Percentiles rank a stretch among this genome's conserved stretches.
Conservation (phyloP, 1,284 basidiomycete genomes). For the Porogramme epimiltina region DNA sequence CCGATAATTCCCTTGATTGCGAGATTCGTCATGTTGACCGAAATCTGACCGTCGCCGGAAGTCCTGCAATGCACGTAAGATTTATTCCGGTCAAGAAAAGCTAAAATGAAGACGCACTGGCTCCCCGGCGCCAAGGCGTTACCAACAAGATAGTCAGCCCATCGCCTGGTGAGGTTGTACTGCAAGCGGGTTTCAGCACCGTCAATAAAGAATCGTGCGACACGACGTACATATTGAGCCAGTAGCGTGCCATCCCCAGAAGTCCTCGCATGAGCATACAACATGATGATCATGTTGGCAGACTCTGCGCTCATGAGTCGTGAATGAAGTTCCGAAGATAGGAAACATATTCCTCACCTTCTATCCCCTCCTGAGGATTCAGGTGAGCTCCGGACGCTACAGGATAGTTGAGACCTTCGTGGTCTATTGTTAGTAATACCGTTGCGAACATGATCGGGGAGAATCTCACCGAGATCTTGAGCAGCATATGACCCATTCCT, state of each 20-base stretch:
- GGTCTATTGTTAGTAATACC: neutral
- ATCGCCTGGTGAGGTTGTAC: constrained; percentile 60
- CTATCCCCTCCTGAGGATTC: neutral
- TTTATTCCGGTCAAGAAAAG: neutral
- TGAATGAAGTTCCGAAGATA: neutral
- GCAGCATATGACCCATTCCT: constrained; percentile 35
- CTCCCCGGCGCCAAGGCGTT: constrained; percentile 57
- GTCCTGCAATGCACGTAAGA: constrained; percentile 39
- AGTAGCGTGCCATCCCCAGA: constrained; percentile 56
- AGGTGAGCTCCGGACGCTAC: constrained; percentile 4
- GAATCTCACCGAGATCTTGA: constrained; percentile 40
- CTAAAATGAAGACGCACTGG: constrained; percentile 42
- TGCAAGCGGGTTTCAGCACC: constrained; percentile 24
- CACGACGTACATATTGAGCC: constrained; percentile 45
- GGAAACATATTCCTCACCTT: neutral
- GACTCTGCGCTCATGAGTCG: constrained; percentile 45
- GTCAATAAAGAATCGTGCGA: constrained; percentile 12
- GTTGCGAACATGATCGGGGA: neutral
- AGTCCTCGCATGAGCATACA: constrained; percentile 61
- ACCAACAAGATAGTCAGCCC: constrained; percentile 64
- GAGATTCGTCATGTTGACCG: constrained; percentile 72
- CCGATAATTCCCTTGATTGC: constrained; percentile 74
- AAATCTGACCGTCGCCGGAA: constrained; percentile 47
- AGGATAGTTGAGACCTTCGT: neutral
- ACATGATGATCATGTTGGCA: constrained; percentile 76